A percentile compares a stretch with the other conserved stretches of the same genome.
These are phyloP conservation scores for Rutstroemia sp. DNA, from an alignment of 2,329 filamentous ascomycete species.

Conservation along the genomic window DNA sequence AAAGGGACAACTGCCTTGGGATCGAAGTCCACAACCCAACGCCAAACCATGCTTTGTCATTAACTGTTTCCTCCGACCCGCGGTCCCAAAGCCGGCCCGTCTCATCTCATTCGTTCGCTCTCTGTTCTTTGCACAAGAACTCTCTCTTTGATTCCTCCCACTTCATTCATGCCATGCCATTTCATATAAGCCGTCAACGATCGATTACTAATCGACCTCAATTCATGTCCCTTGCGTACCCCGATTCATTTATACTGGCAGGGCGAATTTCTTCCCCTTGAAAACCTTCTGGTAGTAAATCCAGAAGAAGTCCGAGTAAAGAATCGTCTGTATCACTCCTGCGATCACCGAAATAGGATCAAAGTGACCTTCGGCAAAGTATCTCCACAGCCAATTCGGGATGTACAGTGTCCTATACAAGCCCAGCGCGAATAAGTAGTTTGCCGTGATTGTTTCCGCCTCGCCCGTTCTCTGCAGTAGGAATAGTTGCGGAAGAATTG, in stretches of 20 bases:
- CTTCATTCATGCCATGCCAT: too few species aligned
- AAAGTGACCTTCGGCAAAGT: constrained; percentile 69
- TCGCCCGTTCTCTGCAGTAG: constrained; percentile 97
- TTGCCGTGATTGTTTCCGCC: constrained; percentile 98
- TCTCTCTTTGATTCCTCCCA: too few species aligned
- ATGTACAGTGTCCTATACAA: constrained; percentile 92
- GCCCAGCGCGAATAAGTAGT: constrained; percentile 92
- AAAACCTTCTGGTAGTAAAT: constrained; percentile 97
- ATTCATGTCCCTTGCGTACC: not conserved
- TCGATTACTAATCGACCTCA: not conserved
- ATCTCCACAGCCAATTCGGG: constrained; percentile 96
- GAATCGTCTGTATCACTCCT: constrained; percentile 83
- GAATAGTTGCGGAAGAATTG: constrained; percentile 94
- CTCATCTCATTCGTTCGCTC: not conserved
- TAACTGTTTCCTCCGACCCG: not conserved
- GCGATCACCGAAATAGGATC: constrained; percentile 86
- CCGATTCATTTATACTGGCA: constrained; percentile 56
- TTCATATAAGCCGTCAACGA: too few species aligned
- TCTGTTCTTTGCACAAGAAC: not conserved
- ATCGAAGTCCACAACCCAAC: constrained; percentile 24
- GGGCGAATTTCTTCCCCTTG: constrained; percentile 82
- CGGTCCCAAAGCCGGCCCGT: not conserved
- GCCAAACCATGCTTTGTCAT: constrained; percentile 22
- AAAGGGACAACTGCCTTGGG: constrained; percentile 7
- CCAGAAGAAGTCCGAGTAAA: constrained; percentile 99